A percentile compares a stretch with the other conserved stretches of the same genome.
Conservation (phyloP, 176 grass and related monocot genomes). For the Panicum miliaceum region DNA sequence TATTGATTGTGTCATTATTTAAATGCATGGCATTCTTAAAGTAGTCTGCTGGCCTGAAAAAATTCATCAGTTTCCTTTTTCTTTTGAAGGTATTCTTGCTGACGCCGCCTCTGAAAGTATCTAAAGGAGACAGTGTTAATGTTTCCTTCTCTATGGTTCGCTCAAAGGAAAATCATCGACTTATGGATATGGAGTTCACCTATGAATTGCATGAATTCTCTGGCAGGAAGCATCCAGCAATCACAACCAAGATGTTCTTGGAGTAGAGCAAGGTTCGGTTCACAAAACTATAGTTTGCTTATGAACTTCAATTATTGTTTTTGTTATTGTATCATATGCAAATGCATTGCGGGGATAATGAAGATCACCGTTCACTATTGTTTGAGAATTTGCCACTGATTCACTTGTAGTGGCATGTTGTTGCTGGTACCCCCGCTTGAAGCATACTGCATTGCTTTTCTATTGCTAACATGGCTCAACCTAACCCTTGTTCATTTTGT, state of each 20-base stretch:
- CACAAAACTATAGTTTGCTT: not conserved
- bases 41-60: conserved; percentile 1
- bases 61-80: conserved; percentile 2
- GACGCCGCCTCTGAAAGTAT: conserved; percentile 65
- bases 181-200: conserved; percentile 90
- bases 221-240: conserved; percentile 66
- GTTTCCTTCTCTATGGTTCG: conserved; percentile 87
- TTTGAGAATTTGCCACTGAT: not conserved
- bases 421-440: not conserved
- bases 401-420: not conserved
- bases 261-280: conserved; percentile 65
- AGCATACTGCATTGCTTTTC: not conserved
- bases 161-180: conserved; percentile 90
- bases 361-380: not conserved
- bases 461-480: not conserved
- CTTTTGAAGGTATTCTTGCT: conserved; percentile 80
- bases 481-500: conserved; percentile 18
- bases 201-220: conserved; percentile 75
- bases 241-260: conserved; percentile 68
- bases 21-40: conserved; percentile 5
- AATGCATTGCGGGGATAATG: not conserved
- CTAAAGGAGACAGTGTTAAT: conserved; percentile 71
- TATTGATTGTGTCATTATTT: not conserved
- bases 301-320: conserved; percentile 6
- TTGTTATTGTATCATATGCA: not conserved